Evolutionary conservation across 139 green algal genomes (phyloP).

Genomic region (Chlorella sorokiniana): DNA sequence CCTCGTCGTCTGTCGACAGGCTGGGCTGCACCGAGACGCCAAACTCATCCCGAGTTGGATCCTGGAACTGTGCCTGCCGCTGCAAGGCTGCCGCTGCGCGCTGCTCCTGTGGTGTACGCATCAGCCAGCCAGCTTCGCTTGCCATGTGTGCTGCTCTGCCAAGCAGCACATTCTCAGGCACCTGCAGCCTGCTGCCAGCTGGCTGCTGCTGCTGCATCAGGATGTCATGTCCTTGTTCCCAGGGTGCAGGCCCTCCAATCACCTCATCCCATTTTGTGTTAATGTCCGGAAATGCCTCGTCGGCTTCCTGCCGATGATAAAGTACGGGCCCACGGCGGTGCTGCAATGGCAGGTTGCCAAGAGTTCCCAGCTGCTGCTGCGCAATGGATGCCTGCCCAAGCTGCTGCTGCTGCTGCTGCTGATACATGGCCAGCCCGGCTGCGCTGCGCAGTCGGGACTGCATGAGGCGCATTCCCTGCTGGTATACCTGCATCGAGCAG

Average conservation of each 20-base stretch:
- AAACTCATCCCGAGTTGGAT: conserved; percentile 12
- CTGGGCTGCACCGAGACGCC: conserved; percentile 22
- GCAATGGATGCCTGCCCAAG: not conserved
- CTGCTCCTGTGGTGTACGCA: not conserved
- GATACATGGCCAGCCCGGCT: no score
- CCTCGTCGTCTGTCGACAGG: conserved; percentile 27
- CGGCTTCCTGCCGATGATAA: not conserved
- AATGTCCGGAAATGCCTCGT: not conserved
- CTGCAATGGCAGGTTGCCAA: not conserved
- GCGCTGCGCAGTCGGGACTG: conserved; percentile 3
- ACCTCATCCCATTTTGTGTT: not conserved
- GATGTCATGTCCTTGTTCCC: not conserved
- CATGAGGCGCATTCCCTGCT: conserved; percentile 26
- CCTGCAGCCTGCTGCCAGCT: not conserved
- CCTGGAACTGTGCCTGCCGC: not conserved
- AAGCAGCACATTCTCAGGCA: not conserved
- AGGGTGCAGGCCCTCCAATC: no score
- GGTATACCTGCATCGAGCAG: not conserved
- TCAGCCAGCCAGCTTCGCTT: not conserved
- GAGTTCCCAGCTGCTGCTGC: conserved; percentile 16
- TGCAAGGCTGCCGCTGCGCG: no score
- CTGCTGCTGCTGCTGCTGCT: conserved; percentile 1
- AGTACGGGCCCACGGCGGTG: not conserved
- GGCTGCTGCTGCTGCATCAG: not conserved
- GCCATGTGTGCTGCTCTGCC: not conserved